Base-by-base conservation (phyloP, 148 eudicot genomes). In the Drosera capensis region DNA sequence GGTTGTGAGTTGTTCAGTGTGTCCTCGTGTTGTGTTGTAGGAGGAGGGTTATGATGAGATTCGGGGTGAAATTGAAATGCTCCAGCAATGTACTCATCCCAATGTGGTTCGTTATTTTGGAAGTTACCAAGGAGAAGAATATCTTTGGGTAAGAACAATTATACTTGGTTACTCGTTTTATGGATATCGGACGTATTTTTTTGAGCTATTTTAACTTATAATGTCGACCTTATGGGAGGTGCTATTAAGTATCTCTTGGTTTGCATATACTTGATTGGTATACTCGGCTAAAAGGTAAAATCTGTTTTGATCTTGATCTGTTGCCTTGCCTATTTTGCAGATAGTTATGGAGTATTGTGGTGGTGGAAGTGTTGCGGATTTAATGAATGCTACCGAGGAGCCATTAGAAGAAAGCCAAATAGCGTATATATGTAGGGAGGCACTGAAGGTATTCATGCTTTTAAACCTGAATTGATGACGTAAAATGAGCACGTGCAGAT, bases 341-440 rank as follows among this genome's bases (percentile, higher is more conserved):
- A 88, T 88, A 66, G 97, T 88, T 31, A 88, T 88, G 97, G 97
- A 88, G 76, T 88, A 88, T 49, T 88, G 97, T 68, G 97, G 97
- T 49, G 97, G 97, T 56, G 97, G 97, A 64, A 88, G 97, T 61
- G 87, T 88, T 68, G 95, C 97, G 54, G 97, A 84, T 56, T 64
- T 88, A 69, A 88, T 88, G 97, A 83, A 81, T 54, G 78, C 71
- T 36, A 88, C 95, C 0, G 97, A 84, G 26, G 97, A 78, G 53
- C 50, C 97, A 60, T 65, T 88, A 58, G 95, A 88, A 41, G 97
- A 88, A 63, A 55, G 31, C 56, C 97, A 88, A 64, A 84, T 88
- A 68, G 97, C 97, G 13, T 88, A 61, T 54, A 84, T 78, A 23
- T 88, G 95, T 52, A 72, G 81, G 68, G 97, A 88, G 67, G 73